Evolutionary conservation across 1,139 yeast species (phyloP), one percentile per base, ranked within the genome.

Genomic region (Yamadazyma friedrichii): DNA sequence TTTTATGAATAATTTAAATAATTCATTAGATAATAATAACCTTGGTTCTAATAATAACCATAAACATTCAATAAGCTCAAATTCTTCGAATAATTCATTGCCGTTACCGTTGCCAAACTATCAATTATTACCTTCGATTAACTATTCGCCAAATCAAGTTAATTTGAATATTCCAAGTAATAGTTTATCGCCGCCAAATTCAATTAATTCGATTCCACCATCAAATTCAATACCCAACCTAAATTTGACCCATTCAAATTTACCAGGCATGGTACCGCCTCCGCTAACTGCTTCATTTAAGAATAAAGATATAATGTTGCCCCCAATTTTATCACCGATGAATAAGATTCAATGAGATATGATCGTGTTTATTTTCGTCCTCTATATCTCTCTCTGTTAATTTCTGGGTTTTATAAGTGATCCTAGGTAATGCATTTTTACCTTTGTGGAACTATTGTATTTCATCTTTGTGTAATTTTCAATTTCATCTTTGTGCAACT

Each of bases 311-410:
- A 31, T 42, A 13, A 38, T 43, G 42, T 38, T 46, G 15, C 50
- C 50, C 6, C 50, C 50, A 25, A 45, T 46, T 15, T 17, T 43
- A 11, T 34, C 42, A 9, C 44, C 40, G 8, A 26, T 46, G 2
- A 38, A 32, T 33, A 38, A 38, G 33, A 36, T 36, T 15, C 34
- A 36, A 31, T 35, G 31, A 28, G 32, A 13, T 34, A 20, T 15
- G 22, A 31, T 6, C 15, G 9, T 15, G 9, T 26, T 10, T 11
- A 26, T 11, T 26, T 24, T 24, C 10, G 26, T 24, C 8, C 10
- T 20, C 24, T 20, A 6, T 20, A 8, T 6, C 8, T 20, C 8
- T 20, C 8, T 20, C 24, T 20, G 8, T 8, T 20, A 20, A 20
- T 20, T 20, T 20, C 24, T 20, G 10, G 26, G 26, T n/a, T n/a